Base-by-base conservation (phyloP, 257 asterid genomes). In the Nicotiana knightiana region DNA sequence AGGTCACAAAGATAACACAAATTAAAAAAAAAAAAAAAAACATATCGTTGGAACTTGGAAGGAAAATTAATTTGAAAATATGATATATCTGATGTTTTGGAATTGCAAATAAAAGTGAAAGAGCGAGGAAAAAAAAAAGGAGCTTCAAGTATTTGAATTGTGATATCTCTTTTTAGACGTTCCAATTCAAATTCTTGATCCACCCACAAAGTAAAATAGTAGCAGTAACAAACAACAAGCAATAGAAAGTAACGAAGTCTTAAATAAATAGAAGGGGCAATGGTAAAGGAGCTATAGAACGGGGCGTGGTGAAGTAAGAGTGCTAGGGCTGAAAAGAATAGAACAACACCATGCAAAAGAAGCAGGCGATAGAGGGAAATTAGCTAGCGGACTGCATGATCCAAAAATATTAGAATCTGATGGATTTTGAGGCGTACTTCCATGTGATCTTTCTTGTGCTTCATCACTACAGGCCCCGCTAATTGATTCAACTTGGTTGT, bases 291-390 rank as follows among this genome's bases (percentile, higher is more conserved):
- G 77, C 32, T 10, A 55, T n/a, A 32, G 48, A 59, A 78, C 24
- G 1, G 68, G 12, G 13, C 80, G 82, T 10, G 86, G 84, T 59
- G 88, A 51, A 9, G 91, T 81, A 28, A 88, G 86, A 3, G 89
- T 86, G 39, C 87, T 80, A 0, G 98, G 97, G 65, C 95, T 93
- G 48, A 89, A 79, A 7, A 93, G 88, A 63, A 92, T 82, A 11
- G 97, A 90, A 1, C 94, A 90, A 80, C 91, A 91, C 98, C 97
- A 94, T 3, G 89, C 88, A 66, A 89, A 79, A 5, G 91, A 86
- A 1, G 97, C 83, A 1, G 98, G 97, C 0, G 97, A 90, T 86
- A 90, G 80, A 76, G 84, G 81, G 61, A 89, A 86, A 78, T 33
- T 57, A 82, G 92, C 93, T 0, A 85, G 35, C 0, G 88, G 90